Percentiles rank a stretch among this genome's conserved stretches.
phyloP scores from a whole-genome alignment of 768 basidiomycete species.

The Ramaria sp. region DNA sequence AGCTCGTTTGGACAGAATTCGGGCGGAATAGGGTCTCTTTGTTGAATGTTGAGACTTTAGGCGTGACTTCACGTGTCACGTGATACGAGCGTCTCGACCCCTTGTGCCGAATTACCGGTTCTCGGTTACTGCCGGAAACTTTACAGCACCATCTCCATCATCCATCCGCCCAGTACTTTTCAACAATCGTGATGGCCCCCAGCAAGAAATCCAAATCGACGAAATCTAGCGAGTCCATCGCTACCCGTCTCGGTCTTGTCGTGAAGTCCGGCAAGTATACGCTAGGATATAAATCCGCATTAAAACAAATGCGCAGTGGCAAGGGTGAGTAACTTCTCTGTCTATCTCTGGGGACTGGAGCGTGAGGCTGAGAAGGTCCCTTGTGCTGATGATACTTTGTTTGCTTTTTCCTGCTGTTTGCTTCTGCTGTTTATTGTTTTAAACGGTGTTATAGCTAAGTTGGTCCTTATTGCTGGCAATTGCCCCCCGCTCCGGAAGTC shows the following conservation, averaged over 20 bases:
- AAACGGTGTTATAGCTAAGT: constrained; percentile 59
- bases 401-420: constrained; percentile 15
- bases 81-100: too few species aligned
- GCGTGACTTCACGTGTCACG: too few species aligned
- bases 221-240: constrained; percentile 90
- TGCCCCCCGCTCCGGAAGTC: constrained; percentile 98
- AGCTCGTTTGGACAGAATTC: too few species aligned
- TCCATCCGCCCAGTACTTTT: constrained; percentile 4
- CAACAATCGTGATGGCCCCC: constrained; percentile 57
- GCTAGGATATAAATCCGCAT: constrained; percentile 94
- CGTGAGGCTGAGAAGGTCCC: constrained; percentile 99
- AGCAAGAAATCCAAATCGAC: constrained; percentile 91
- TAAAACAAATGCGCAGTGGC: constrained; percentile 97
- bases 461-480: constrained; percentile 97
- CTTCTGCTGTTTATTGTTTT: constrained; percentile 1
- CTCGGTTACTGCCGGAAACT: constrained; percentile 5
- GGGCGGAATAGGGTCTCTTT: too few species aligned
- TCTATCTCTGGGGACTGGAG: constrained; percentile 86
- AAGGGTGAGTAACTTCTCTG: constrained; percentile 63
- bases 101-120: too few species aligned
- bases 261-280: constrained; percentile 98
- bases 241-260: constrained; percentile 86
- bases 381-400: constrained; percentile 47
- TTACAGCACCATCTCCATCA: constrained; percentile 2
- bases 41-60: too few species aligned